phyloP scores from a whole-genome alignment of 805 yeast species.

The Hanseniaspora clermontiae region DNA sequence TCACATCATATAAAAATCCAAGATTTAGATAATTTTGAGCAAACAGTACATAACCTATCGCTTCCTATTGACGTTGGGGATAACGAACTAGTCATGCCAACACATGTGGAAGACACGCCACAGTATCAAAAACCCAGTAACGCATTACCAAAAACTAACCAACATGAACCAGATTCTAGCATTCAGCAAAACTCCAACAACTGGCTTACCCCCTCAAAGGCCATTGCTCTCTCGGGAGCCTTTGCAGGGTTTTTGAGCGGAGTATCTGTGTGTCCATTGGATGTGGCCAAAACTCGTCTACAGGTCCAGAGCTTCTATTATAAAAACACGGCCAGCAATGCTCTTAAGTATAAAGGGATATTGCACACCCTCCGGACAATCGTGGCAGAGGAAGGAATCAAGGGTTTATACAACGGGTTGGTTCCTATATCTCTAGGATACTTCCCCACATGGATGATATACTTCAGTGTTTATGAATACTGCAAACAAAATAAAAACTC shows the following conservation, averaged over 20 bases:
- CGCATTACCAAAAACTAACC: not conserved
- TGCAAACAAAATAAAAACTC: constrained; percentile 37
- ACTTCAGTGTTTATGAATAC: constrained; percentile 77
- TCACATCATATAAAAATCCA: not conserved
- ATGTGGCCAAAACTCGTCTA: constrained; percentile 84
- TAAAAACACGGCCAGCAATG: constrained; percentile 11
- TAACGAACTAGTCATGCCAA: constrained; percentile 4
- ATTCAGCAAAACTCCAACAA: not conserved
- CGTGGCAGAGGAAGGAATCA: constrained; percentile 60
- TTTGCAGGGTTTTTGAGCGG: constrained; percentile 89
- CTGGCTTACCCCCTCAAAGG: constrained; percentile 31
- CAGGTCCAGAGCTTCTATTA: constrained; percentile 66
- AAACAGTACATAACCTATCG: not conserved
- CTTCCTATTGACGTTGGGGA: constrained; percentile 6
- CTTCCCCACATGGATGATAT: constrained; percentile 95
- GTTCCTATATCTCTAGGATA: constrained; percentile 89
- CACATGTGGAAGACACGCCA: not conserved
- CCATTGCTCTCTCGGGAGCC: constrained; percentile 76
- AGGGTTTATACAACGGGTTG: constrained; percentile 80
- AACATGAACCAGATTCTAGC: not conserved
- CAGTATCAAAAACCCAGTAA: not conserved
- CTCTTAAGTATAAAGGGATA: constrained; percentile 43
- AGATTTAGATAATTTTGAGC: not conserved
- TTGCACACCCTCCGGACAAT: constrained; percentile 54
- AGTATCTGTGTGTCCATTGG: constrained; percentile 82